These are phyloP conservation scores for Eutrema yunnanense DNA, from an alignment of 345 rosid genomes.

Conservation along the genomic window DNA sequence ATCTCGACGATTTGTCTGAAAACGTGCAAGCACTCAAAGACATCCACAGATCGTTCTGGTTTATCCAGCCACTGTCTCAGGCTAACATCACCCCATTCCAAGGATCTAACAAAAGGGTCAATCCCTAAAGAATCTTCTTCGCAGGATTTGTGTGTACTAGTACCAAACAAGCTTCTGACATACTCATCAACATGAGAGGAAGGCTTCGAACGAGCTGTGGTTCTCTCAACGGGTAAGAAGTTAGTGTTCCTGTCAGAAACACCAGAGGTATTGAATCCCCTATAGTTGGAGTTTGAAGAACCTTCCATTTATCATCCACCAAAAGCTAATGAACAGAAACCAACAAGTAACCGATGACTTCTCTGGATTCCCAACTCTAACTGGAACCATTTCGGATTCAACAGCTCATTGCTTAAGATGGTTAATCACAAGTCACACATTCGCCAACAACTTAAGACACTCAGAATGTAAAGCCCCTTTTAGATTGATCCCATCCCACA, in stretches of 20 bases:
- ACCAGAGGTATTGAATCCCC: conserved; percentile 50
- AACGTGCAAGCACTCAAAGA: conserved; percentile 80
- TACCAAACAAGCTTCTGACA: conserved; percentile 48
- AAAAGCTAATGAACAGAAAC: conserved; percentile 35
- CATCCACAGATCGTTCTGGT: conserved; percentile 65
- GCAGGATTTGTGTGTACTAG: conserved; percentile 15
- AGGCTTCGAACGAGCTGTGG: conserved; percentile 27
- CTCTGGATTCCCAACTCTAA: conserved; percentile 38
- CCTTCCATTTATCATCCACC: conserved; percentile 74
- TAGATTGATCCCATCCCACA: conserved; percentile 1
- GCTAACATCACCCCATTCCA: conserved; percentile 89
- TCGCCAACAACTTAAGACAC: conserved; percentile 8
- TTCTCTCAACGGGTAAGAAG: conserved; percentile 29
- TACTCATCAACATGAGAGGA: conserved; percentile 47
- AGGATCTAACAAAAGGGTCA: conserved; percentile 47
- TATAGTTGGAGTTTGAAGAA: conserved; percentile 70
- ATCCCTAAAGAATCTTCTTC: conserved; percentile 46
- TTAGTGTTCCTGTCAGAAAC: conserved; percentile 52
- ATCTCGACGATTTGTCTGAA: conserved; percentile 89
- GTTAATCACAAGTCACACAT: conserved; percentile 2
- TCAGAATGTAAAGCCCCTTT: conserved; percentile 9
- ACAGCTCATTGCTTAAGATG: conserved; percentile 32
- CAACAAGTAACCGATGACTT: conserved; percentile 33
- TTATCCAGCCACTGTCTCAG: conserved; percentile 95
- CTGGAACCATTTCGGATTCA: conserved; percentile 42